Base-by-base conservation (phyloP, 2,329 filamentous ascomycete species). In the Ceratocystis harringtonii region DNA sequence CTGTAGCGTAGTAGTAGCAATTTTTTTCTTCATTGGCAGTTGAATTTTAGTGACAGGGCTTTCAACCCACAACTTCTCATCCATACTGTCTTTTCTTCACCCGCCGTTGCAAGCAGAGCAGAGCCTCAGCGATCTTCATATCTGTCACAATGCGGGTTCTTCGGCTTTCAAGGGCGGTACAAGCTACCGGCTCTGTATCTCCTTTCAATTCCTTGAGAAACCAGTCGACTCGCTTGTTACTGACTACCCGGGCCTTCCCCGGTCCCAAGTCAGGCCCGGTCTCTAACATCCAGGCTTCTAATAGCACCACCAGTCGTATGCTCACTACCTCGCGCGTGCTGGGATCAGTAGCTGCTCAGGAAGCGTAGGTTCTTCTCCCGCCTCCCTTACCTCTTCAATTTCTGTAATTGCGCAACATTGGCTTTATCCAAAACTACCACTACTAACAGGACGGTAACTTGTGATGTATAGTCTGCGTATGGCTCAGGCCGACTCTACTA, bases 401-500 rank as follows among this genome's bases (percentile, higher is more conserved):
- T 43, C 19, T 17, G 50, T 32, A 22, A 41, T 15, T 15, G 36
- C 36, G 36, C 36, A 41, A 15, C 4, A 41, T 41, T 41, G 36
- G 32, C 41, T 62, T 30, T 30, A 19, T 15, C 28, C 15, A 48
- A 45, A 57, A 15, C 8, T 28, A 62, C 36, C 25, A 41, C 17
- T 41, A 36, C 48, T 66, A 57, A 58, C 52, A 32, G 19, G 7
- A 30, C 28, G 15, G 3, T 10, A 15, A 41, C 67, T 63, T 60
- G 50, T 15, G 22, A 12, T 62, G 12, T 15, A 2, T 44, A 77
- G 75, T 64, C 73, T 84, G 68, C 79, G 77, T 70, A 79, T 81
- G 68, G 80, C 81, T 6, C 80, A 83, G 69, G 78, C 83, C 62
- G 79, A 81, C 65, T 77, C 79, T 45, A 74, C 76, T 4, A 75